Conservation (phyloP, 768 basidiomycete genomes). For the Rhizopogon vinicolor region DNA sequence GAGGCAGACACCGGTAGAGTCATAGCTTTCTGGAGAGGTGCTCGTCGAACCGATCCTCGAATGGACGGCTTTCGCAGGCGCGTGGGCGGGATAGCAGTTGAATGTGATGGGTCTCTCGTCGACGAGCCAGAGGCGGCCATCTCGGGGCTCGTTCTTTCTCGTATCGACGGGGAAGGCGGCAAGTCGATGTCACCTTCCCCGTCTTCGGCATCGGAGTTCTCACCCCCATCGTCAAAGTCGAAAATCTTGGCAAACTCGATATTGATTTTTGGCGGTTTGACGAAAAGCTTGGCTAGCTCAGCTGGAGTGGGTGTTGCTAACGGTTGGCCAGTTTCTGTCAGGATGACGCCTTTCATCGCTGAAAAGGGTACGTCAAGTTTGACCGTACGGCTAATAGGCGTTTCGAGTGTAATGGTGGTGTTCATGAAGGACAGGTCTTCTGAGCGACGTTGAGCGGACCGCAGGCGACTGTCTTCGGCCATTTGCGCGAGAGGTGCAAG, state of each 20-base stretch:
- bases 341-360: conserved; percentile 74
- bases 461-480: conserved; percentile 22
- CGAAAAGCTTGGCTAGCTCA: conserved; percentile 64
- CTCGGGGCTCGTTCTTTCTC: conserved; percentile 33
- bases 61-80: conserved; percentile 56
- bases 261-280: conserved; percentile 63
- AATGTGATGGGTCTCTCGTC: conserved; percentile 17
- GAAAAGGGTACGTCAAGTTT: conserved; percentile 30
- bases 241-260: conserved; percentile 79
- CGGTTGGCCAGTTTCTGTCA: conserved; percentile 73
- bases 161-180: conserved; percentile 46
- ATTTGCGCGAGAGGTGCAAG: conserved; percentile 46
- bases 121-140: conserved; percentile 23
- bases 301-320: conserved; percentile 67
- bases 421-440: conserved; percentile 17
- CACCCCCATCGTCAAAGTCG: conserved; percentile 45
- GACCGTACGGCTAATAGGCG: conserved; percentile 43
- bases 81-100: conserved; percentile 33
- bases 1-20: conserved; percentile 35
- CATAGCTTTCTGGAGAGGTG: conserved; percentile 15
- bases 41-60: conserved; percentile 33
- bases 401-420: conserved; percentile 33
- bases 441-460: conserved; percentile 12
- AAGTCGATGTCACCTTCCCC: conserved; percentile 3
- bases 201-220: conserved; percentile 24